Evolutionary conservation across 257 asterid species (phyloP).

Genomic region (Przewalskia tangutica): DNA sequence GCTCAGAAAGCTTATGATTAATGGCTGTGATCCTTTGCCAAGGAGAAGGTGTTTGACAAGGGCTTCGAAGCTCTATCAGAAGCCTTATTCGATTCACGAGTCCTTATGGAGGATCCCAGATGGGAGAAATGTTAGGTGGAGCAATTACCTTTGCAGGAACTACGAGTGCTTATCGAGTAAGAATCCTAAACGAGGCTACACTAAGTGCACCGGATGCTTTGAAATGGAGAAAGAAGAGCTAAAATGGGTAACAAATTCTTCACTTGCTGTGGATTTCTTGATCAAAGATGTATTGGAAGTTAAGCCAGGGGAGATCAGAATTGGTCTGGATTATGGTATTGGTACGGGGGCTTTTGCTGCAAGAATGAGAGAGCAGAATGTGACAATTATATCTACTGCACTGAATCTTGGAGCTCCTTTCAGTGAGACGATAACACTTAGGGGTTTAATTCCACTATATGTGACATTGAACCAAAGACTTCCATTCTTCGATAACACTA

Average conservation of each 20-base stretch:
- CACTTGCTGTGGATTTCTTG: constrained; percentile 35
- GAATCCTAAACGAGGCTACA: constrained; percentile 59
- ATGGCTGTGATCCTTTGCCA: constrained; percentile 84
- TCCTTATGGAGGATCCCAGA: constrained; percentile 77
- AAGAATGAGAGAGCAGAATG: constrained; percentile 67
- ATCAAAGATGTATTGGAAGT: constrained; percentile 42
- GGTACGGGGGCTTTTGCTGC: constrained; percentile 91
- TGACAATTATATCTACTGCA: constrained; percentile 63
- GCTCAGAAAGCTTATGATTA: constrained; percentile 77
- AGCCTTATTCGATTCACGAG: constrained; percentile 71
- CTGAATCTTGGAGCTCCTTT: constrained; percentile 85
- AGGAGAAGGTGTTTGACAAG: constrained; percentile 70
- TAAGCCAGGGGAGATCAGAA: constrained; percentile 59
- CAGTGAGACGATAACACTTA: constrained; percentile 68
- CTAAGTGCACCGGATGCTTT: constrained; percentile 66
- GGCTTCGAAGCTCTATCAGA: constrained; percentile 68
- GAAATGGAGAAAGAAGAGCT: constrained; percentile 80
- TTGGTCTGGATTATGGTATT: constrained; percentile 66
- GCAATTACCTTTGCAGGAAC: constrained; percentile 63
- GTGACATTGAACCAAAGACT: constrained; percentile 72
- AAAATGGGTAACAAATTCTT: constrained; percentile 48
- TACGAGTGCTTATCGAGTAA: constrained; percentile 73
- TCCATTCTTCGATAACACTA: constrained; percentile 80
- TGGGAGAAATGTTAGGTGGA: constrained; percentile 89
- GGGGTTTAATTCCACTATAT: constrained; percentile 71